Percentiles rank a stretch among this genome's conserved stretches.
Conservation (phyloP, 768 basidiomycete species). For the Scleroderma citrinum region DNA sequence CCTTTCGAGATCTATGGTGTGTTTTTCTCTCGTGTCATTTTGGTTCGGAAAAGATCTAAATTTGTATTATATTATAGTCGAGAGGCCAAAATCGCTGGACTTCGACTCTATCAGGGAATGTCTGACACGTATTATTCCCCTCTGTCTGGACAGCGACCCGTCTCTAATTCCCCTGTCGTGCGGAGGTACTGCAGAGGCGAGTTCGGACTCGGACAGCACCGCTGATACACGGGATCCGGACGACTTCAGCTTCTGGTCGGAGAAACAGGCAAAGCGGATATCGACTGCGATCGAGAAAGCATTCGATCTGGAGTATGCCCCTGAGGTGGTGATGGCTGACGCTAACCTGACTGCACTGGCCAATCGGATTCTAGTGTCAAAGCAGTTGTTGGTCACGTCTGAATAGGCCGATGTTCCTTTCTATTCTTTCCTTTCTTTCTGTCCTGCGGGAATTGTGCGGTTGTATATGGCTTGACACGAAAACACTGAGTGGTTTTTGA, state of each 20-base stretch:
- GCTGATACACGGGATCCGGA: conserved; percentile 64
- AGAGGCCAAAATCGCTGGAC: conserved; percentile 57
- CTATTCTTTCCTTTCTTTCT: background rate
- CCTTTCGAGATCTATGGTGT: conserved; percentile 87
- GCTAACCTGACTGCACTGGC: conserved; percentile 86
- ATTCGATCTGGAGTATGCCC: conserved; percentile 84
- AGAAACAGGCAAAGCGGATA: conserved; percentile 86
- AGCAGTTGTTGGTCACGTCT: conserved; percentile 40
- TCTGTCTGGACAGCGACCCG: conserved; percentile 84
- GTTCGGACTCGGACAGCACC: conserved; percentile 5
- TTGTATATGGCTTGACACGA: no score
- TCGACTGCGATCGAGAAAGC: conserved; percentile 70
- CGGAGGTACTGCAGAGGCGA: conserved; percentile 30
- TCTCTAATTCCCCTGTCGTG: conserved; percentile 72
- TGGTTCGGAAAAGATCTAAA: background rate
- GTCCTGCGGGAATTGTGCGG: no score
- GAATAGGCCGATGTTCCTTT: background rate
- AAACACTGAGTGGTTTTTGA: no score
- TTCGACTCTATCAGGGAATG: conserved; percentile 59
- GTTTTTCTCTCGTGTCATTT: conserved; percentile 21
- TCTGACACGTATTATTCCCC: conserved; percentile 71
- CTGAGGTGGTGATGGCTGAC: conserved; percentile 89
- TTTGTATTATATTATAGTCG: conserved; percentile 42
- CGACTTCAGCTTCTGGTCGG: conserved; percentile 93
- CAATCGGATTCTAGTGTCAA: conserved; percentile 76